Conservation (phyloP, 345 rosid species). For the Hibiscus tridactylites region DNA sequence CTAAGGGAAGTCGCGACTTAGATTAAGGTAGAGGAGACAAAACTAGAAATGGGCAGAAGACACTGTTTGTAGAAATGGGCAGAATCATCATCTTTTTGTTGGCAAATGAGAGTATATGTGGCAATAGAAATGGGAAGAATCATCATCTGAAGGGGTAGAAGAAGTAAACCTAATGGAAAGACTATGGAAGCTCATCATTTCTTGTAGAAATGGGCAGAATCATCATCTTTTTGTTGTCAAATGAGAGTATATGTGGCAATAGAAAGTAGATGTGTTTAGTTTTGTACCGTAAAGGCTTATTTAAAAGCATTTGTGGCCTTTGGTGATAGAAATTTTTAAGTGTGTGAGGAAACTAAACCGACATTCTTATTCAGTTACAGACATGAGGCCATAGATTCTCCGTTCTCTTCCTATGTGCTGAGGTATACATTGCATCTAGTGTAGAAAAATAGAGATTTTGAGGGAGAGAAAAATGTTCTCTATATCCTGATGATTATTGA, state of each 20-base stretch:
- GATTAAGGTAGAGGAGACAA: too few species aligned
- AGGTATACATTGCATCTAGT: background rate
- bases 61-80: background rate
- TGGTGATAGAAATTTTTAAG: background rate
- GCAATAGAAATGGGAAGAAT: background rate
- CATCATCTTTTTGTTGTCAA: background rate
- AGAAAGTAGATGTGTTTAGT: background rate
- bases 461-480: too few species aligned
- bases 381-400: background rate
- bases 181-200: background rate
- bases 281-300: background rate
- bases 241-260: background rate
- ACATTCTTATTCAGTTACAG: background rate
- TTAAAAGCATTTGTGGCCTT: background rate
- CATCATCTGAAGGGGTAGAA: background rate
- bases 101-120: background rate
- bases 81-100: background rate
- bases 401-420: background rate
- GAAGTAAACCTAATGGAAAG: background rate
- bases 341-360: background rate
- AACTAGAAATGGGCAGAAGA: too few species aligned
- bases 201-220: background rate
- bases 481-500: too few species aligned
- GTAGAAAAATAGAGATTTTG: too few species aligned
- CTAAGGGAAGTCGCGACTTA: background rate